These are phyloP conservation scores for Aspergillus sp. DNA, from an alignment of 2,329 filamentous ascomycete genomes.

Conservation along the genomic window DNA sequence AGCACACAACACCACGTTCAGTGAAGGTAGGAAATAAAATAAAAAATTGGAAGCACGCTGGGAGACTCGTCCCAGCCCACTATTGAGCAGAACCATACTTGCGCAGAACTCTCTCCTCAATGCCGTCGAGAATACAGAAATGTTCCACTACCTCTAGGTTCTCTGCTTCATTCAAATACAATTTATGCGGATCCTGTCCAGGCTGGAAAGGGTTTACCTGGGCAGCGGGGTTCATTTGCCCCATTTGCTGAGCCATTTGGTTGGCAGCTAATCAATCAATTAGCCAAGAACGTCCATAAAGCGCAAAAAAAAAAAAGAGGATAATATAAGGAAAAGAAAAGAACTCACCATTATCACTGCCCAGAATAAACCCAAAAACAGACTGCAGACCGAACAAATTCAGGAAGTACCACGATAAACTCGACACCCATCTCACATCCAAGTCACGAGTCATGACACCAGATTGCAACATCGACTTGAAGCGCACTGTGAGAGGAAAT, in stretches of 20 bases:
- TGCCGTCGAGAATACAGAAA: conserved; percentile 83
- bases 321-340: conserved; percentile 1
- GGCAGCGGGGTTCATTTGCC: conserved; percentile 69
- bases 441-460: conserved; percentile 94
- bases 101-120: conserved; percentile 79
- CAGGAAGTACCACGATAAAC: conserved; percentile 97
- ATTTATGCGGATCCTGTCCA: conserved; percentile 91
- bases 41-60: background rate
- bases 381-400: conserved; percentile 96
- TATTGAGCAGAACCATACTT: conserved; percentile 29
- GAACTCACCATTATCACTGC: conserved; percentile 85
- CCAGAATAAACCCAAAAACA: conserved; percentile 94
- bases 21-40: background rate
- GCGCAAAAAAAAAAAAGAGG: background rate
- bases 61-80: background rate
- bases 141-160: conserved; percentile 95
- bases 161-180: conserved; percentile 89
- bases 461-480: conserved; percentile 99
- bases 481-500: conserved; percentile 96
- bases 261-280: conserved; percentile 66
- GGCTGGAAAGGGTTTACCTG: conserved; percentile 77
- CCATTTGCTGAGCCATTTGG: conserved; percentile 85
- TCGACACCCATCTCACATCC: conserved; percentile 98
- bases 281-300: background rate
- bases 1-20: background rate